Conservation (phyloP, 345 rosid genomes). For the Citropsis articulata region DNA sequence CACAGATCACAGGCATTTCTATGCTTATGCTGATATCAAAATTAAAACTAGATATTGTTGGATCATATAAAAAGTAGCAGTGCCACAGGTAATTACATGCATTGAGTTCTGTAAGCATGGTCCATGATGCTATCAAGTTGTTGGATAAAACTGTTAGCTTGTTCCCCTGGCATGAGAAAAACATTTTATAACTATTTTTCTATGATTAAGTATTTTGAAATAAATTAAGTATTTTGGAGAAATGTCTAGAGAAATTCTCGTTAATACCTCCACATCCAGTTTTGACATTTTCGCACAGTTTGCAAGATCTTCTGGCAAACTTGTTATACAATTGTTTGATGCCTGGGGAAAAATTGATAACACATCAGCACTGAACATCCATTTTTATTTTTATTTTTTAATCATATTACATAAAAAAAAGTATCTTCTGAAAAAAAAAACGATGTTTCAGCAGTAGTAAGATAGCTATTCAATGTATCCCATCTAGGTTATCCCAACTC, state of each 20-base stretch:
- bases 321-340: slow-evolving; percentile 62
- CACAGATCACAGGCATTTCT: slow-evolving; percentile 15
- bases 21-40: slow-evolving; percentile 6
- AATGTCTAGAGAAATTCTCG: background rate
- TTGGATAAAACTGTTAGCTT: slow-evolving; percentile 56
- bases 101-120: slow-evolving; percentile 73
- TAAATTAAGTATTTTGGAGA: background rate
- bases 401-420: background rate
- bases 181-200: background rate
- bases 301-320: slow-evolving; percentile 69
- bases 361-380: background rate
- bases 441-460: background rate
- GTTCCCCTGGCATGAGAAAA: slow-evolving; percentile 66
- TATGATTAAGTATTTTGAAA: background rate
- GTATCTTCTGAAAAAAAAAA: background rate
- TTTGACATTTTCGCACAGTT: slow-evolving; percentile 70
- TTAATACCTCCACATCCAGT: slow-evolving; percentile 77
- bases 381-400: background rate
- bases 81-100: slow-evolving; percentile 51
- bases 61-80: background rate
- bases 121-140: slow-evolving; percentile 65
- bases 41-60: background rate
- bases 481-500: background rate
- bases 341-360: slow-evolving; percentile 44
- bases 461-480: background rate